Evolutionary conservation across 2,329 filamentous ascomycete genomes (phyloP).

Genomic region (Neonectria neomacrospora): DNA sequence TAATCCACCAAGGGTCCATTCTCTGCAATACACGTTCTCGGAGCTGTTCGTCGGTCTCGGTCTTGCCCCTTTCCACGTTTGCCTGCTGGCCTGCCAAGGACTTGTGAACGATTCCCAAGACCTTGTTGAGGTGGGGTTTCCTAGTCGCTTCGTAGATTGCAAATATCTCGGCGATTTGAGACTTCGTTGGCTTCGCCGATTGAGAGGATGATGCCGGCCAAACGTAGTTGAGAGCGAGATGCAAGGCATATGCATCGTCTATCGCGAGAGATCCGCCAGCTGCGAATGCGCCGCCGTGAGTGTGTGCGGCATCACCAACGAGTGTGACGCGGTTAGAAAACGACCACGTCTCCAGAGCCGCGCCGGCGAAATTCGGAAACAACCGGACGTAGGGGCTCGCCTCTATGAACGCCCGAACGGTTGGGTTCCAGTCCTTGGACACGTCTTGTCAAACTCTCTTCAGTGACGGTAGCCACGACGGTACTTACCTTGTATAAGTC

Average conservation of each 20-base stretch:
- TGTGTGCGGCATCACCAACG: constrained; percentile 54
- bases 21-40: constrained; percentile 49
- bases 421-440: constrained; percentile 53
- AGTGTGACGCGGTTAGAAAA: constrained; percentile 51
- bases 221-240: constrained; percentile 51
- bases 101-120: constrained; percentile 33
- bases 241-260: constrained; percentile 56
- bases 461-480: too few species aligned
- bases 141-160: constrained; percentile 56
- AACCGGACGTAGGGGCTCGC: constrained; percentile 53
- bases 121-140: constrained; percentile 53
- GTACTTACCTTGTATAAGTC: constrained; percentile 46
- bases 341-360: constrained; percentile 55
- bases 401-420: constrained; percentile 53
- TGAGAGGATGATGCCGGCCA: constrained; percentile 38
- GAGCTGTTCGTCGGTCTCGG: constrained; percentile 53
- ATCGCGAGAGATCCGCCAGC: constrained; percentile 54
- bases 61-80: constrained; percentile 34
- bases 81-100: constrained; percentile 24
- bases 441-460: not conserved
- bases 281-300: constrained; percentile 55
- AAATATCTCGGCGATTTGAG: constrained; percentile 46
- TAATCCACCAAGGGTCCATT: constrained; percentile 55
- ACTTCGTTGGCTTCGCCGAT: constrained; percentile 24
- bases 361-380: constrained; percentile 56